Percentiles rank a stretch among this genome's conserved stretches.
These are phyloP conservation scores for Globisporangium uncinulatum DNA, from an alignment of 352 stramenopile species.

Conservation along the genomic window DNA sequence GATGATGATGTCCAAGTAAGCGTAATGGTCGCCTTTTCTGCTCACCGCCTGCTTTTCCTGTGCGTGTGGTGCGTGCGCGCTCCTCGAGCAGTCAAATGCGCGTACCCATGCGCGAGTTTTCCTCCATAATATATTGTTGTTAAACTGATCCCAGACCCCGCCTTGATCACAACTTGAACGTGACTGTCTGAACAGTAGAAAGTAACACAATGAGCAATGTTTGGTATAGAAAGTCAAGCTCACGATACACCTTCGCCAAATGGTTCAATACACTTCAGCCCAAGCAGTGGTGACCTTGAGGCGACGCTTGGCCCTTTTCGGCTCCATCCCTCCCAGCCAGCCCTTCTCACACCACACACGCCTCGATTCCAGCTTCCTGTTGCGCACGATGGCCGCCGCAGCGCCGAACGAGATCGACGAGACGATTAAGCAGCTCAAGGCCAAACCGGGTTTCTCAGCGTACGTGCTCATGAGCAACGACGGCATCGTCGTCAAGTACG, in stretches of 20 bases:
- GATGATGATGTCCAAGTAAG: conserved; percentile 99
- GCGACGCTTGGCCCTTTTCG: too few species aligned
- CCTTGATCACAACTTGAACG: not conserved
- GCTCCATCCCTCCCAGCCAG: not conserved
- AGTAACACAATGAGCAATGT: too few species aligned
- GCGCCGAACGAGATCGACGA: conserved; percentile 90
- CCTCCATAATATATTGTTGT: conserved; percentile 1
- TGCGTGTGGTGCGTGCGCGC: too few species aligned
- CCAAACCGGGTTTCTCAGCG: conserved; percentile 81
- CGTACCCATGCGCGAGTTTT: not conserved
- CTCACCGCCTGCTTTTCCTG: too few species aligned
- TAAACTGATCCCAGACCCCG: not conserved
- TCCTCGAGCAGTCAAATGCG: too few species aligned
- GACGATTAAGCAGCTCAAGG: conserved; percentile 90
- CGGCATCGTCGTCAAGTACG: conserved; percentile 91
- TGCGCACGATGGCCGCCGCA: conserved; percentile 62
- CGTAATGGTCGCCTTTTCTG: not conserved
- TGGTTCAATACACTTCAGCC: too few species aligned
- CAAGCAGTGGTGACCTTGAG: too few species aligned
- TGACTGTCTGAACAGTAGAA: not conserved
- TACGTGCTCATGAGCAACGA: conserved; percentile 94
- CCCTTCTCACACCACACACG: not conserved
- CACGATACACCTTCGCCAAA: too few species aligned
- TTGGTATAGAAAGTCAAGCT: too few species aligned
- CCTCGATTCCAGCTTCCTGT: too few species aligned